A percentile compares a stretch with the other conserved stretches of the same genome.
Evolutionary conservation across 805 yeast species (phyloP).

Genomic region (Starmerella gropengiesseri): DNA sequence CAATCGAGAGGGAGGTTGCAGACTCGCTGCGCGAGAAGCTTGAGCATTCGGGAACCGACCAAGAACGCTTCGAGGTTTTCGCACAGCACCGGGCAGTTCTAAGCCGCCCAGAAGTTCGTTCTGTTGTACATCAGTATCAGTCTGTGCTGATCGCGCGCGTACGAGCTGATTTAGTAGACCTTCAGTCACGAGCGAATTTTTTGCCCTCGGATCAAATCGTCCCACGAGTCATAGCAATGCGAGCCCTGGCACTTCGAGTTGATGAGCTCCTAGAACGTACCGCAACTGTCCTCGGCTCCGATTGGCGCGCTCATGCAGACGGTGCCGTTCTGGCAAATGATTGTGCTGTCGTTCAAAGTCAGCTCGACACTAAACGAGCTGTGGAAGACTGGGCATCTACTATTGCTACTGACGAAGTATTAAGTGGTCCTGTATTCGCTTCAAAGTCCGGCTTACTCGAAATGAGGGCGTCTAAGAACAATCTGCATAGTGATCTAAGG

Average conservation of each 20-base stretch:
- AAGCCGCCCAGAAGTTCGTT: conserved; percentile 43
- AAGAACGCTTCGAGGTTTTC: conserved; percentile 43
- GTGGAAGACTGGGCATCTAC: conserved; percentile 40
- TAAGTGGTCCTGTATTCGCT: not conserved
- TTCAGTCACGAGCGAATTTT: not conserved
- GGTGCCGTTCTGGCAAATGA: conserved; percentile 54
- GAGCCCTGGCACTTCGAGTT: conserved; percentile 40
- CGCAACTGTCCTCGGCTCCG: conserved; percentile 44
- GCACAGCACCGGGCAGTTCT: conserved; percentile 41
- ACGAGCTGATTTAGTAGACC: conserved; percentile 7
- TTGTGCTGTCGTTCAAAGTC: conserved; percentile 36
- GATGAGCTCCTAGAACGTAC: conserved; percentile 36
- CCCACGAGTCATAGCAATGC: conserved; percentile 37
- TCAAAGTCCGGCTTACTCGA: not conserved
- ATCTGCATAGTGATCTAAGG: not conserved
- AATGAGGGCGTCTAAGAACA: conserved; percentile 13
- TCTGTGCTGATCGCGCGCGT: conserved; percentile 39
- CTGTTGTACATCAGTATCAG: conserved; percentile 53
- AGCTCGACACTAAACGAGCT: conserved; percentile 35
- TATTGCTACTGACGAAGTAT: not conserved
- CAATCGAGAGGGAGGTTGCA: conserved; percentile 33
- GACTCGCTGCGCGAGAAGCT: conserved; percentile 1
- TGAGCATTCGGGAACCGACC: conserved; percentile 24
- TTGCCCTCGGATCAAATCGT: conserved; percentile 25
- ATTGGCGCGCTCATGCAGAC: conserved; percentile 53